These are phyloP conservation scores for Helichrysum umbraculigerum DNA, from an alignment of 129 eudicot genomes.

Conservation along the genomic window DNA sequence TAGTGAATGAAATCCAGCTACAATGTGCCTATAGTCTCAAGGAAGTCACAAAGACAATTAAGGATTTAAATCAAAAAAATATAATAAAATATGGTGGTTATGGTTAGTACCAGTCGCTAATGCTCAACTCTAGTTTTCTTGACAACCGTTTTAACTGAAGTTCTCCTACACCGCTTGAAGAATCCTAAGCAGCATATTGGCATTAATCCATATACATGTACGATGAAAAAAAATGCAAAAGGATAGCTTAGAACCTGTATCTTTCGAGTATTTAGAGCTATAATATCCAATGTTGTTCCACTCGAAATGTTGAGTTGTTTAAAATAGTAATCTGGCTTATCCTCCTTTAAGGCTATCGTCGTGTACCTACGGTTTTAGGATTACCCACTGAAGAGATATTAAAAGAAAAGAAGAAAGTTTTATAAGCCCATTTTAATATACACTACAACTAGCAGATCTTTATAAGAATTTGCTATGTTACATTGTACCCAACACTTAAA, in stretches of 20 bases:
- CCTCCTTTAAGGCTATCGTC: constrained; percentile 33
- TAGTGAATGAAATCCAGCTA: constrained; percentile 49
- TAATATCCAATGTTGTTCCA: constrained; percentile 48
- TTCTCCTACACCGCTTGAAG: constrained; percentile 32
- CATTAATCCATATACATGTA: background rate
- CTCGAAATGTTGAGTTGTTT: constrained; percentile 41
- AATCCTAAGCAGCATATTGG: constrained; percentile 43
- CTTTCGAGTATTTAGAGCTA: constrained; percentile 42
- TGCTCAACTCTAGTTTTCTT: constrained; percentile 51
- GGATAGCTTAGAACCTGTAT: constrained; percentile 41
- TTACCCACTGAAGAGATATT: constrained; percentile 28
- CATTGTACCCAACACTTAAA: background rate
- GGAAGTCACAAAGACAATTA: constrained; percentile 10
- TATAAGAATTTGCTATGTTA: background rate
- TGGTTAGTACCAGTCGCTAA: constrained; percentile 53
- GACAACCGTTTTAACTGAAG: constrained; percentile 44
- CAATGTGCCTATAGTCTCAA: constrained; percentile 55
- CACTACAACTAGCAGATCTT: constrained; percentile 6
- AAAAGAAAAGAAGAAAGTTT: constrained; percentile 10
- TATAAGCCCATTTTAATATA: background rate
- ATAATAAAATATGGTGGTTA: background rate
- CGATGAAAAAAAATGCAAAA: background rate
- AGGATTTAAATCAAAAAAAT: background rate
- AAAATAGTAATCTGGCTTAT: constrained; percentile 31
- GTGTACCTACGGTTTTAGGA: constrained; percentile 60